These are phyloP conservation scores for Epichloe aotearoae DNA, from an alignment of 2,329 filamentous ascomycete species.

Conservation along the genomic window DNA sequence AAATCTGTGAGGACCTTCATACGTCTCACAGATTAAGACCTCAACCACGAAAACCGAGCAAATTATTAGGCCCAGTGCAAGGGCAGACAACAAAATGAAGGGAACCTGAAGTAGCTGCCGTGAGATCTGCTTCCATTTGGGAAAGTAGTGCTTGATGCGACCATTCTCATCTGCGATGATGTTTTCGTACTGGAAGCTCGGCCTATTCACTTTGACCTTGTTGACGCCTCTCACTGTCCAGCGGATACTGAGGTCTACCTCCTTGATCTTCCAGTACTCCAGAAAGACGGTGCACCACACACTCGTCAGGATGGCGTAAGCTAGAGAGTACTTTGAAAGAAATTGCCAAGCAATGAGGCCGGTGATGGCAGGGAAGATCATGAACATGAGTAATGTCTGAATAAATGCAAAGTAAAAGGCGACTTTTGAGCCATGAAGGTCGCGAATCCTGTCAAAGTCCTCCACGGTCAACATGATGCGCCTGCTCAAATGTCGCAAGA, in stretches of 20 bases:
- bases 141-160: slow-evolving; percentile 47
- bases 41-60: slow-evolving; percentile 59
- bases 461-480: slow-evolving; percentile 35
- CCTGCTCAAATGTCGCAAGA: slow-evolving; percentile 44
- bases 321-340: slow-evolving; percentile 54
- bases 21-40: slow-evolving; percentile 62
- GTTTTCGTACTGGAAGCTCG: slow-evolving; percentile 51
- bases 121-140: slow-evolving; percentile 48
- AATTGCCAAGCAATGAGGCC: slow-evolving; percentile 57
- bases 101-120: slow-evolving; percentile 58
- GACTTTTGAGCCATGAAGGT: slow-evolving; percentile 48
- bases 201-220: slow-evolving; percentile 50
- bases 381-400: slow-evolving; percentile 59
- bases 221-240: slow-evolving; percentile 62
- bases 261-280: slow-evolving; percentile 69
- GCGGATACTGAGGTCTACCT: slow-evolving; percentile 55
- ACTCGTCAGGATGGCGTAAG: slow-evolving; percentile 53
- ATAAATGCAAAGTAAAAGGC: slow-evolving; percentile 75
- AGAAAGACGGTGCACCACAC: slow-evolving; percentile 63
- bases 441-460: slow-evolving; percentile 45
- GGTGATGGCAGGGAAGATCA: slow-evolving; percentile 55
- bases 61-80: slow-evolving; percentile 52
- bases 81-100: slow-evolving; percentile 46
- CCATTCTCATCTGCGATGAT: slow-evolving; percentile 50
- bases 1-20: slow-evolving; percentile 54